Percentiles rank a stretch among this genome's conserved stretches.
Conservation (phyloP, 768 basidiomycete genomes). For the Amanita fuliginea region DNA sequence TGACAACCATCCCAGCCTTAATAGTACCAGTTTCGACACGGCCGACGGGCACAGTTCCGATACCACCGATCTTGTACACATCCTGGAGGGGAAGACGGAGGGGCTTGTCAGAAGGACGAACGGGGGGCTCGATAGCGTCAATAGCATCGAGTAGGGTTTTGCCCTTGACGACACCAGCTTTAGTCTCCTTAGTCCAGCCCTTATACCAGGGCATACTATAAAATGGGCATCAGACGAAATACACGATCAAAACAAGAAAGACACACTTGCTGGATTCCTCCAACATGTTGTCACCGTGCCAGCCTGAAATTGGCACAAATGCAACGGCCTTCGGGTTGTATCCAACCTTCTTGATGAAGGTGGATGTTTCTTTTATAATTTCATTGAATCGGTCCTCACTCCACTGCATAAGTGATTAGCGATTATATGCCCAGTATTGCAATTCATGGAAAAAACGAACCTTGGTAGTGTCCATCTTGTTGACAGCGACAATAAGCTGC, state of each 20-base stretch:
- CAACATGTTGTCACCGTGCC: constrained; percentile 99
- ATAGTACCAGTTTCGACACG: constrained; percentile 99
- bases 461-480: constrained; percentile 99
- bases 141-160: constrained; percentile 99
- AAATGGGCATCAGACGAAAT: constrained; percentile 11
- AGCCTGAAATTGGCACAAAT: constrained; percentile 99
- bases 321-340: constrained; percentile 99
- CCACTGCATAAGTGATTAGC: constrained; percentile 47
- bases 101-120: constrained; percentile 97
- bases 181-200: constrained; percentile 97
- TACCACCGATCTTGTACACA: constrained; percentile 99
- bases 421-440: neutral
- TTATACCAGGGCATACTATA: constrained; percentile 98
- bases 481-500: constrained; percentile 99
- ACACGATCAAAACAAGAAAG: neutral
- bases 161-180: constrained; percentile 88
- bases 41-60: constrained; percentile 99
- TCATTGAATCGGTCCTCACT: constrained; percentile 99
- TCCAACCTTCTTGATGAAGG: constrained; percentile 99
- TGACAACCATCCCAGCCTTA: constrained; percentile 99
- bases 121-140: constrained; percentile 97
- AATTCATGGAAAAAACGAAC: constrained; percentile 21
- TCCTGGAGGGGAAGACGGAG: constrained; percentile 99
- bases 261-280: constrained; percentile 92
- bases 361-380: constrained; percentile 96